Evolutionary conservation across 768 basidiomycete species (phyloP), one percentile per base, ranked within the genome.

Genomic region (Phlegmacium glaucopus): DNA sequence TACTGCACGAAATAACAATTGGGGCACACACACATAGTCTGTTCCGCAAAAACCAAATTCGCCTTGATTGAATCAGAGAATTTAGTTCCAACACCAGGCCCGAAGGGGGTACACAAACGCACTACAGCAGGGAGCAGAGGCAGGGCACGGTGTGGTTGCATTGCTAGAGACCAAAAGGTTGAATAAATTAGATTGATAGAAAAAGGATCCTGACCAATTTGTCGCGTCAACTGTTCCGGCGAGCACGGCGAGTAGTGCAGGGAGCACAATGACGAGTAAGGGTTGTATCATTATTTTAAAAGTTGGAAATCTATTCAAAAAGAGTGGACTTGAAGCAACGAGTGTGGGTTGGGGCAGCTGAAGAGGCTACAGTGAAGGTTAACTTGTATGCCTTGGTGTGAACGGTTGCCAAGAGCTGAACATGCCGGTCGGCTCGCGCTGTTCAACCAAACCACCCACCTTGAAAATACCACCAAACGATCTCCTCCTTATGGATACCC

Each of bases 21-120:
- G 11, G n/a, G n/a, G 32, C 13, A 18, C 26, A 61, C 74, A 39
- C 60, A 79, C 78, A 37, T 62, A 57, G 39, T 64, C 72, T 30
- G 61, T 67, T 16, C 78, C 77, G 52, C 78, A 80, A 52, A 74
- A 80, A 4, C 79, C 78, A 48, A 67, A 80, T 72, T 79, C 75
- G 59, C 75, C 75, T 77, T 54, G 22, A 22, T 22, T 22, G 22
- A 15, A 40, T 27, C 11, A 44, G 30, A 32, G 45, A 42, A 35
- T 11, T 39, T 26, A 35, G 11, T 22, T 6, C 9, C 45, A 18
- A 27, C 5, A 10, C 18, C n/a, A 13, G 15, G 11, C 39, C 1
- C 25, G 15, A 44, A 28, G 34, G 29, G 5, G 22, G 22, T 2
- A 5, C 5, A 22, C 5, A 30, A 35, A 69, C 76, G 22, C 60